phyloP scores from a whole-genome alignment of 2,329 filamentous ascomycete genomes.

The Diaporthe humulicola region DNA sequence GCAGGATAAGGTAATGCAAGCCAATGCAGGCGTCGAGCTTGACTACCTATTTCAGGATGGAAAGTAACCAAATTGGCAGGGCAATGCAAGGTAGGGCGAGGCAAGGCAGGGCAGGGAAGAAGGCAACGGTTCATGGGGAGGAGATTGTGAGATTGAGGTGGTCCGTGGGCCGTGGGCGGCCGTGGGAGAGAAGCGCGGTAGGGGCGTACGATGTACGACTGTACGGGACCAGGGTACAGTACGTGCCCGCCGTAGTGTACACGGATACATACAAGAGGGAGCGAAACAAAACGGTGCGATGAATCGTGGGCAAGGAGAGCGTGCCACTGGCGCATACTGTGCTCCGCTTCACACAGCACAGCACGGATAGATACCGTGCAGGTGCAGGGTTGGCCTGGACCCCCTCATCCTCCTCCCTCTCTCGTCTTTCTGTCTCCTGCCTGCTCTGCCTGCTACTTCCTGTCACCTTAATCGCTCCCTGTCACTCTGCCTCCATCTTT shows the following conservation, averaged over 20 bases:
- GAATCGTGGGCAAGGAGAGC: not conserved
- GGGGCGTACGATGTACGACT: not conserved
- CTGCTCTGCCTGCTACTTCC: not conserved
- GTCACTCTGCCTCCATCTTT: not conserved
- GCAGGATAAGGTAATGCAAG: conserved; percentile 34
- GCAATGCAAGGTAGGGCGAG: conserved; percentile 23
- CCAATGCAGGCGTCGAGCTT: conserved; percentile 27
- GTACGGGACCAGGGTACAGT: too few species aligned
- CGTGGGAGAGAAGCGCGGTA: not conserved
- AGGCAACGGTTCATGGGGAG: conserved; percentile 25
- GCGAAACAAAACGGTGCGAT: conserved; percentile 22
- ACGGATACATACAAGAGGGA: not conserved
- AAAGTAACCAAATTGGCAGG: conserved; percentile 23
- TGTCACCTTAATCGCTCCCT: not conserved
- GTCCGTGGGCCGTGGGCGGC: conserved; percentile 8
- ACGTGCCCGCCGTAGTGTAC: too few species aligned
- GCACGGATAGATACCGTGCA: conserved; percentile 19
- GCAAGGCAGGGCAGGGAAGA: conserved; percentile 13
- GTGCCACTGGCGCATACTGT: not conserved
- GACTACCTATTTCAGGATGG: conserved; percentile 25
- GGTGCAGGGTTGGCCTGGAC: conserved; percentile 3
- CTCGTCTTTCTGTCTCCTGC: not conserved
- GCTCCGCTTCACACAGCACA: not conserved
- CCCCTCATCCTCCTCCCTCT: not conserved
- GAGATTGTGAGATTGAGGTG: conserved; percentile 35